phyloP scores from a whole-genome alignment of 129 eudicot species.

The Pulicaria dysenterica region DNA sequence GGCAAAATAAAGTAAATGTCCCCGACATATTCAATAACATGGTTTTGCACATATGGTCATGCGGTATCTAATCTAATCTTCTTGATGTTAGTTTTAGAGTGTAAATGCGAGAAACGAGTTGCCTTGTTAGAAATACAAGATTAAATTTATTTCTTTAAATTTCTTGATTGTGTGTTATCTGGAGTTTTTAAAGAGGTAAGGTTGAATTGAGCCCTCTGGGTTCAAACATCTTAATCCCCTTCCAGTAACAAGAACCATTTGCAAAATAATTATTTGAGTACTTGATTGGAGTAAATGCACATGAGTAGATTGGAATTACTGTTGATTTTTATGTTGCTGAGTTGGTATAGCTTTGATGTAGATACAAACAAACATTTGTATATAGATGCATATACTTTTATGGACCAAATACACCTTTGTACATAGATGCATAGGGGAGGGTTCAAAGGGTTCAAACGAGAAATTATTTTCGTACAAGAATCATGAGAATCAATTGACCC shows the following conservation, averaged over 20 bases:
- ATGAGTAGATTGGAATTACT: too few relatives aligned
- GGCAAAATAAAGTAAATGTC: constrained; percentile 36
- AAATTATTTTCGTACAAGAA: too few relatives aligned
- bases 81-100: constrained; percentile 19
- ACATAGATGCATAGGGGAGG: too few relatives aligned
- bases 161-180: constrained; percentile 15
- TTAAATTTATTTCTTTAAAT: constrained; percentile 20
- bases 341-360: too few relatives aligned
- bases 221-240: constrained; percentile 13
- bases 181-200: neutral
- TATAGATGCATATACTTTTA: too few relatives aligned
- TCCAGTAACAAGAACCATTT: neutral
- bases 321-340: too few relatives aligned
- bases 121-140: constrained; percentile 3
- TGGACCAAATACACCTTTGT: too few relatives aligned
- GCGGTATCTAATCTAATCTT: neutral
- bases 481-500: too few relatives aligned
- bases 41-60: constrained; percentile 17
- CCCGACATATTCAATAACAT: neutral
- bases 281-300: too few relatives aligned
- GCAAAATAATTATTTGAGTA: neutral
- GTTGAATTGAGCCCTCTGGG: neutral
- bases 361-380: too few relatives aligned
- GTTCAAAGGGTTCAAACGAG: too few relatives aligned
- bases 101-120: constrained; percentile 24